phyloP scores from a whole-genome alignment of 768 basidiomycete species.

The Termitomyces sp. region DNA sequence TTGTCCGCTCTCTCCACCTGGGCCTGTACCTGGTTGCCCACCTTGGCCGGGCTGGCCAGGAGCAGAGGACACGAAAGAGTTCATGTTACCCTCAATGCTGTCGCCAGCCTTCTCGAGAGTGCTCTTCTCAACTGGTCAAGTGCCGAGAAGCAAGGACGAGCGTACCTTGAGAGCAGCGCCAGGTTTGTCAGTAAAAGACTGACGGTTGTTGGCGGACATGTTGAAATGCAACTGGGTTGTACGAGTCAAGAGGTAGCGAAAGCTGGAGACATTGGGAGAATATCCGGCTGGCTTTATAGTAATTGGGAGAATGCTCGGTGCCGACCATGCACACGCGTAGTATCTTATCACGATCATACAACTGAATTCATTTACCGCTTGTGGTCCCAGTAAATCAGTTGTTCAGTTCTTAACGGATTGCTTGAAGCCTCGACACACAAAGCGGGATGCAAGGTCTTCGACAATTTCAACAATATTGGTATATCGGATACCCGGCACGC shows the following conservation, averaged over 20 bases:
- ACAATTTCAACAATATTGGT: too few relatives aligned
- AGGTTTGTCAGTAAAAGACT: constrained; percentile 56
- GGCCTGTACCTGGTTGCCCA: constrained; percentile 3
- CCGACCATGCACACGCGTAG: too few relatives aligned
- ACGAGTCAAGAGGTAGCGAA: not conserved
- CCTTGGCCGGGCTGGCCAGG: constrained; percentile 7
- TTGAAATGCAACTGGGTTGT: constrained; percentile 12
- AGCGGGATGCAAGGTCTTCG: too few relatives aligned
- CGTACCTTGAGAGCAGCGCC: constrained; percentile 42
- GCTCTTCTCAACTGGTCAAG: constrained; percentile 58
- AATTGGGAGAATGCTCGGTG: too few relatives aligned
- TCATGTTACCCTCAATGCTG: constrained; percentile 38
- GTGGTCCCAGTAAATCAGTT: too few relatives aligned
- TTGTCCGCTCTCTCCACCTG: constrained; percentile 2
- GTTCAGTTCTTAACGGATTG: too few relatives aligned
- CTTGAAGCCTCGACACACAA: too few relatives aligned
- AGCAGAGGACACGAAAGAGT: constrained; percentile 41
- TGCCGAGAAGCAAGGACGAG: constrained; percentile 12
- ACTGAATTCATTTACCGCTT: too few relatives aligned
- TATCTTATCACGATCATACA: too few relatives aligned
- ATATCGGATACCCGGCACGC: too few relatives aligned
- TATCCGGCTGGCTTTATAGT: not conserved
- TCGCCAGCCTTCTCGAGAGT: constrained; percentile 46
- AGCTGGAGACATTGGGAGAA: not conserved
- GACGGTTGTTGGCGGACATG: constrained; percentile 54